A percentile compares a stretch with the other conserved stretches of the same genome.
These are phyloP conservation scores for Pleurotus tuoliensis DNA, from an alignment of 768 basidiomycete species.

Conservation along the genomic window DNA sequence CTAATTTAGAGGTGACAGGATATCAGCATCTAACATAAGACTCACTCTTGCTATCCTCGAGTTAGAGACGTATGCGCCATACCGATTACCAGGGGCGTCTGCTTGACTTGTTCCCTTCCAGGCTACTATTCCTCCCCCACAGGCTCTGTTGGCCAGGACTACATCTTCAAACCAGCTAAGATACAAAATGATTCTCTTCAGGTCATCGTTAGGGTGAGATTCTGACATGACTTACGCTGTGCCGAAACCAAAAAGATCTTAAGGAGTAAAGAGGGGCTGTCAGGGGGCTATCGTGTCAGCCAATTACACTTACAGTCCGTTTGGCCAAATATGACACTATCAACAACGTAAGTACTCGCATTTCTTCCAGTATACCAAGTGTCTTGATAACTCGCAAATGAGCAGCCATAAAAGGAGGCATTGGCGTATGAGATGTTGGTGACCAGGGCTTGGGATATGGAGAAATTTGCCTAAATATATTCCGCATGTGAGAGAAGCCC, in stretches of 20 bases:
- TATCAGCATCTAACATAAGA: not conserved
- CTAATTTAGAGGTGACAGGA: not conserved
- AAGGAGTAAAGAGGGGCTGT: not conserved
- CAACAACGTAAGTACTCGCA: slow-evolving; percentile 55
- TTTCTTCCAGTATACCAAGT: slow-evolving; percentile 64
- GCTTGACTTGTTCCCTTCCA: slow-evolving; percentile 60
- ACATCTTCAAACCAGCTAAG: slow-evolving; percentile 57
- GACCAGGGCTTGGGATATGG: slow-evolving; percentile 59
- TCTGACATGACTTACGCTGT: slow-evolving; percentile 39
- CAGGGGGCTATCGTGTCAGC: not conserved
- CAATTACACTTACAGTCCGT: slow-evolving; percentile 48
- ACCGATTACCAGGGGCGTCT: slow-evolving; percentile 44
- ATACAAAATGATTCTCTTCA: not conserved
- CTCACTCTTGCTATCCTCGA: slow-evolving; percentile 54
- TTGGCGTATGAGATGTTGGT: slow-evolving; percentile 63
- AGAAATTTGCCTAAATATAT: slow-evolving; percentile 41
- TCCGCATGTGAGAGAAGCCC: not conserved
- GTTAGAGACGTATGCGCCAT: slow-evolving; percentile 53
- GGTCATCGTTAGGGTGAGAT: not conserved
- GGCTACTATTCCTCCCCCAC: slow-evolving; percentile 62
- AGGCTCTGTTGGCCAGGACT: slow-evolving; percentile 57
- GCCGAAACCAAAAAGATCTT: slow-evolving; percentile 59
- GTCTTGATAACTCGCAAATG: slow-evolving; percentile 60
- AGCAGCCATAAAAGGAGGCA: slow-evolving; percentile 63
- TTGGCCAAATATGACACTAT: slow-evolving; percentile 59